Conservation (phyloP, 1,284 basidiomycete species). For the Fistulinella cinereoalba region DNA sequence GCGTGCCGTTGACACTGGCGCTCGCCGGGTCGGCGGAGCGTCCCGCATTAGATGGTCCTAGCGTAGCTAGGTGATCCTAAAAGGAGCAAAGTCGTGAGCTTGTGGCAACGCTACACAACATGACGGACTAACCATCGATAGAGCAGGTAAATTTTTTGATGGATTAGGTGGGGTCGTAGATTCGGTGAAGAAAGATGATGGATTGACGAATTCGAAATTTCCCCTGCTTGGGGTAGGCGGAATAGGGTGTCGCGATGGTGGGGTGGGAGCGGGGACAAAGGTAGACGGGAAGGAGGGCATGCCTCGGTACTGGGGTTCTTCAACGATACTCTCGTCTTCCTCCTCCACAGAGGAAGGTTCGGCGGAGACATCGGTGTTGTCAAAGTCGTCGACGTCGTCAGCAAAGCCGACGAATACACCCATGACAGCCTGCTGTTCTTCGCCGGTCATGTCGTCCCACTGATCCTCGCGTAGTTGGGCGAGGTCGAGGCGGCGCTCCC, state of each 20-base stretch:
- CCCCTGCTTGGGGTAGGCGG: conserved; percentile 22
- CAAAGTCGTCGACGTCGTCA: conserved; percentile 32
- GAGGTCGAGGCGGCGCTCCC: conserved; percentile 32
- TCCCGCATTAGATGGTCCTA: conserved; percentile 23
- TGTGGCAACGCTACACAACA: not conserved
- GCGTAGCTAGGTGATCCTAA: conserved; percentile 30
- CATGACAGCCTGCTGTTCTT: conserved; percentile 36
- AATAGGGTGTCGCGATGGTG: conserved; percentile 16
- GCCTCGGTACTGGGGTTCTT: conserved; percentile 31
- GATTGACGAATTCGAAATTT: conserved; percentile 29
- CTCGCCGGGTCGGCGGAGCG: conserved; percentile 22
- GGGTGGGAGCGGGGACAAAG: conserved; percentile 8
- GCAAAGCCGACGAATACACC: conserved; percentile 43
- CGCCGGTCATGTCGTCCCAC: conserved; percentile 31
- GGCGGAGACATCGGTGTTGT: conserved; percentile 8
- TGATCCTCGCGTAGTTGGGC: conserved; percentile 31
- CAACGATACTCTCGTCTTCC: conserved; percentile 32
- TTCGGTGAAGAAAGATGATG: conserved; percentile 24
- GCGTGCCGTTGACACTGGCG: conserved; percentile 5
- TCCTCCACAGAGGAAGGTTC: conserved; percentile 25
- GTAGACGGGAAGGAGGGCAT: conserved; percentile 25
- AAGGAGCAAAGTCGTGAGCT: conserved; percentile 7
- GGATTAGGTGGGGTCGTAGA: conserved; percentile 22
- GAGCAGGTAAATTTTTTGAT: conserved; percentile 29
- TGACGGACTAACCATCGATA: conserved; percentile 28